Evolutionary conservation across 352 stramenopile species (phyloP).

Genomic region (Phytopythium oedochilum): DNA sequence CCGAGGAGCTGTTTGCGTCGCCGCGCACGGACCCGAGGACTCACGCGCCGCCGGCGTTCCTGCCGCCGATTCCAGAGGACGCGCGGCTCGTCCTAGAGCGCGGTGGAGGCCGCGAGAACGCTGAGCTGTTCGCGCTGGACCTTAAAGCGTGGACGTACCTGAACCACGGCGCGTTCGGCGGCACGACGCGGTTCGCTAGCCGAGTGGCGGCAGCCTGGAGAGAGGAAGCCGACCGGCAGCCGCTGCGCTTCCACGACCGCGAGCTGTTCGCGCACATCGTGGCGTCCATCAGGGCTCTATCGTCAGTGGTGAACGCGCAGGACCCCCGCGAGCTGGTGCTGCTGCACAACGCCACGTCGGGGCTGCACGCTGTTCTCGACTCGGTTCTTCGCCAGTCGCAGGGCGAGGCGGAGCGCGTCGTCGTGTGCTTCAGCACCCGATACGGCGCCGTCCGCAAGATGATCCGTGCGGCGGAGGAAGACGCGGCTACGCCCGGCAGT

Average conservation of each 20-base stretch:
- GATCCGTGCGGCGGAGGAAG: slow-evolving; percentile 35
- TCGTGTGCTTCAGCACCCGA: slow-evolving; percentile 75
- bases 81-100: slow-evolving; percentile 11
- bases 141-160: slow-evolving; percentile 86
- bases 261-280: slow-evolving; percentile 89
- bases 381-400: slow-evolving; percentile 27
- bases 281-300: slow-evolving; percentile 70
- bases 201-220: slow-evolving; percentile 77
- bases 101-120: slow-evolving; percentile 13
- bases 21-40: slow-evolving; percentile 6
- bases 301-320: slow-evolving; percentile 48
- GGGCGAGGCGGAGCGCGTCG: slow-evolving; percentile 19
- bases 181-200: slow-evolving; percentile 58
- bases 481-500: background rate
- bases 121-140: slow-evolving; percentile 48
- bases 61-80: slow-evolving; percentile 1
- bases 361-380: slow-evolving; percentile 82
- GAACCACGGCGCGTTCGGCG: slow-evolving; percentile 94
- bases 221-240: slow-evolving; percentile 78
- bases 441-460: slow-evolving; percentile 95
- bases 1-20: slow-evolving; percentile 42
- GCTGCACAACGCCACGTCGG: slow-evolving; percentile 87
- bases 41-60: slow-evolving; percentile 12
- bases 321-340: slow-evolving; percentile 65
- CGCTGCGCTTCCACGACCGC: slow-evolving; percentile 90